phyloP scores from a whole-genome alignment of 805 yeast genomes.

The Torulaspora franciscae region DNA sequence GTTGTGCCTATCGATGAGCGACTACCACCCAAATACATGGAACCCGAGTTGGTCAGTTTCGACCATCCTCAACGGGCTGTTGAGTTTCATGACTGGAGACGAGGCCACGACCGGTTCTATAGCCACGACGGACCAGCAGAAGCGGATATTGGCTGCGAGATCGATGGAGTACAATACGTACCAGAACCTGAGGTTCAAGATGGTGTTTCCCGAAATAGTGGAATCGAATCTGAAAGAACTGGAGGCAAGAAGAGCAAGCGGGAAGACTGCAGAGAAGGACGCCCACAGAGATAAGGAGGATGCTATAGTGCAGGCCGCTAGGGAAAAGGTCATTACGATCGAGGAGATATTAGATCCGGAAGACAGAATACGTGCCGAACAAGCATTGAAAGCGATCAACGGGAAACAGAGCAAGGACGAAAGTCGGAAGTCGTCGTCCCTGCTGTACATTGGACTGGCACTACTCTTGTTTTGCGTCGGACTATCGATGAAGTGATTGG shows the following conservation, averaged over 20 bases:
- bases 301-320: conserved; percentile 30
- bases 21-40: conserved; percentile 93
- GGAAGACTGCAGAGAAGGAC: conserved; percentile 6
- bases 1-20: conserved; percentile 87
- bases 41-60: conserved; percentile 95
- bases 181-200: conserved; percentile 52
- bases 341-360: conserved; percentile 56
- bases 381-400: conserved; percentile 21
- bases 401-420: conserved; percentile 9
- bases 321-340: conserved; percentile 33
- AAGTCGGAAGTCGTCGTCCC: conserved; percentile 14
- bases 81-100: conserved; percentile 87
- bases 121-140: conserved; percentile 53
- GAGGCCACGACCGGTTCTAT: conserved; percentile 85
- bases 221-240: conserved; percentile 29
- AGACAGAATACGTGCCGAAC: conserved; percentile 55
- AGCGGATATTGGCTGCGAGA: conserved; percentile 51
- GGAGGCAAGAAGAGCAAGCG: conserved; percentile 20
- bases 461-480: conserved; percentile 33
- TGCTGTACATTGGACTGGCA: conserved; percentile 35
- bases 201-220: conserved; percentile 67
- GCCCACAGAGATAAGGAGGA: conserved; percentile 16
- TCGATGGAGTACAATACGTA: conserved; percentile 57
- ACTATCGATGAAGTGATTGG: conserved; percentile 29
- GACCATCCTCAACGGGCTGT: conserved; percentile 78